Conservation (phyloP, 768 basidiomycete genomes). For the Lactarius pseudohatsudake region DNA sequence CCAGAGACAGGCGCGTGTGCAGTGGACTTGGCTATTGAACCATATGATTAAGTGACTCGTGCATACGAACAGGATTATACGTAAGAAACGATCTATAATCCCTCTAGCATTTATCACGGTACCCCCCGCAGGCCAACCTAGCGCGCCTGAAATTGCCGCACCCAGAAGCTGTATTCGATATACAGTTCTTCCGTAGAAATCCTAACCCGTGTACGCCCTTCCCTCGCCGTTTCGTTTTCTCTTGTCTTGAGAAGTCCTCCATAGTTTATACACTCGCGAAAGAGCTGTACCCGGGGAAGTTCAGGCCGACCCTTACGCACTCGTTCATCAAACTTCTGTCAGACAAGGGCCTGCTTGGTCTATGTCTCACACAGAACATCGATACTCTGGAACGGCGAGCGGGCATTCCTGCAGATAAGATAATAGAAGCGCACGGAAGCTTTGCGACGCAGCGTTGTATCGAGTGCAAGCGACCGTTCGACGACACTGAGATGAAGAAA, state of each 20-base stretch:
- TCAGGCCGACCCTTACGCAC: constrained; percentile 85
- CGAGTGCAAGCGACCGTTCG: constrained; percentile 59
- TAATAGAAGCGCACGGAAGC: constrained; percentile 95
- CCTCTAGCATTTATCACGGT: background rate
- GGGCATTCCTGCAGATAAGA: constrained; percentile 66
- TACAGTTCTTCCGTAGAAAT: constrained; percentile 77
- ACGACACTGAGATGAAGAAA: constrained; percentile 65
- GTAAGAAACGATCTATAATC: constrained; percentile 36
- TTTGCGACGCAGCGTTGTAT: constrained; percentile 89
- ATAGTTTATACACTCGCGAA: constrained; percentile 87
- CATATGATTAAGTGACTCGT: background rate
- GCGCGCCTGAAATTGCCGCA: constrained; percentile 78
- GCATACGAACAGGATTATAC: constrained; percentile 47
- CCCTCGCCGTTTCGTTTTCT: background rate
- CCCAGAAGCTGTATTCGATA: constrained; percentile 95
- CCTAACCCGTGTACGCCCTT: constrained; percentile 69
- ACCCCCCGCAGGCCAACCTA: constrained; percentile 61
- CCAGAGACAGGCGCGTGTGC: constrained; percentile 68
- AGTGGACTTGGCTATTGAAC: background rate
- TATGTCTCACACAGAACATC: constrained; percentile 88
- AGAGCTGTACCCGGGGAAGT: constrained; percentile 89
- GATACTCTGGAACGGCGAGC: constrained; percentile 89
- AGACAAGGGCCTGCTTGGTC: constrained; percentile 65
- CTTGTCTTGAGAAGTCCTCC: background rate
- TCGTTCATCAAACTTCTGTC: constrained; percentile 84